Evolutionary conservation across 139 green algal genomes (phyloP).

Genomic region (Chlorella vulgaris): DNA sequence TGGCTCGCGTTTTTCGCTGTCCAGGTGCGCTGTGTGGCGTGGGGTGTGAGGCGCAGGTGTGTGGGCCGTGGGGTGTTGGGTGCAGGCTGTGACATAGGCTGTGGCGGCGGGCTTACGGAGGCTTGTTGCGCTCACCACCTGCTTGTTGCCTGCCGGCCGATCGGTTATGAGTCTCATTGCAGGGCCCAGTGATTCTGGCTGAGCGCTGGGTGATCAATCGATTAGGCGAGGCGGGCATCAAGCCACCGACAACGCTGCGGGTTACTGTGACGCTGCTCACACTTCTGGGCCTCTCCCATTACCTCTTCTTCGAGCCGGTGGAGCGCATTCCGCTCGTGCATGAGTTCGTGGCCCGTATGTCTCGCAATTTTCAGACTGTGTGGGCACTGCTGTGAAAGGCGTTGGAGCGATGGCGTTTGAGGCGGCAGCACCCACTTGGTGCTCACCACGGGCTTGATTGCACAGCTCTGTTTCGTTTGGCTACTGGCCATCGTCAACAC

Average conservation of each 20-base stretch:
- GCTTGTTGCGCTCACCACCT: too few species aligned
- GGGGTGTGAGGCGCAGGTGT: too few species aligned
- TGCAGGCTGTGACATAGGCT: too few species aligned
- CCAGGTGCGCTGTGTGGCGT: neutral
- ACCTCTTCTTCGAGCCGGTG: slow-evolving; percentile 4
- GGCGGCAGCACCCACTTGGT: too few species aligned
- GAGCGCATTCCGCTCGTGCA: slow-evolving; percentile 16
- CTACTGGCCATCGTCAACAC: too few species aligned
- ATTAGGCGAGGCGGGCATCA: neutral
- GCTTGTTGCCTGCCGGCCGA: too few species aligned
- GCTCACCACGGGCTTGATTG: too few species aligned
- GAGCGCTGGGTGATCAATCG: slow-evolving; percentile 1
- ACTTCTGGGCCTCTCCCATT: slow-evolving; percentile 3
- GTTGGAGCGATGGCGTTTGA: too few species aligned
- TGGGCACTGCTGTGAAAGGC: too few species aligned
- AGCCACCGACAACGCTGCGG: neutral
- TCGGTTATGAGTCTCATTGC: neutral
- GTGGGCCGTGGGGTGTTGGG: too few species aligned
- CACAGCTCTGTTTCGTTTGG: too few species aligned
- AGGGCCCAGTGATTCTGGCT: slow-evolving; percentile 10
- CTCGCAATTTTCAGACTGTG: neutral
- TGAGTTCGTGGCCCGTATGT: neutral
- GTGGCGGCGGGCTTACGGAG: too few species aligned
- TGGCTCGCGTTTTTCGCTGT: slow-evolving; percentile 21
- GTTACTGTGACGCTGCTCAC: neutral